Evolutionary conservation across 1,284 basidiomycete genomes (phyloP).

Genomic region (Porodaedalea pini): DNA sequence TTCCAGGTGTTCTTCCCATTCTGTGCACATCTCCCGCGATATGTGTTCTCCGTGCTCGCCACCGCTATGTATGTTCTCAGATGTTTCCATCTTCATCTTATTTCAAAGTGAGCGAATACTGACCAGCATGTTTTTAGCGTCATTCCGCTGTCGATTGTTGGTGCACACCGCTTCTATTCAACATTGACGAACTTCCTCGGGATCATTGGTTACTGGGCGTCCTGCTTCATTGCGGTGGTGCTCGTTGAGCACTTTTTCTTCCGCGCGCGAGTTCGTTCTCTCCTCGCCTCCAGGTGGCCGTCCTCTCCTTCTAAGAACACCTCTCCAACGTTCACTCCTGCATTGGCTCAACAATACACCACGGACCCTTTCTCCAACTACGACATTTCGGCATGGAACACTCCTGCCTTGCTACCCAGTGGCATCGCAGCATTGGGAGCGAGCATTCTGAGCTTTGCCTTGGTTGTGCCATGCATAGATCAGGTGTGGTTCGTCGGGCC

Average conservation of each 20-base stretch:
- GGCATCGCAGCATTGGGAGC: conserved; percentile 60
- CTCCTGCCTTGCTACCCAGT: conserved; percentile 51
- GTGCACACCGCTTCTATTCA: conserved; percentile 62
- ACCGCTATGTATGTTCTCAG: conserved; percentile 71
- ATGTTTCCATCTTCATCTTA: background rate
- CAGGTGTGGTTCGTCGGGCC: conserved; percentile 75
- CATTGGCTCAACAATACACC: background rate
- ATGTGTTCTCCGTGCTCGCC: conserved; percentile 79
- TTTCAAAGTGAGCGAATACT: background rate
- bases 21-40: conserved; percentile 71
- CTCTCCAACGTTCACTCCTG: background rate
- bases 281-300: conserved; percentile 2
- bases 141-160: conserved; percentile 63
- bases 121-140: conserved; percentile 25
- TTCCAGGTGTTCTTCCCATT: conserved; percentile 76
- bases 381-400: conserved; percentile 53
- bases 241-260: conserved; percentile 64
- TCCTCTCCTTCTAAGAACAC: background rate
- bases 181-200: conserved; percentile 67
- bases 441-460: conserved; percentile 45
- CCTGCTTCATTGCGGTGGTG: conserved; percentile 56
- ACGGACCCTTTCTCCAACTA: conserved; percentile 47
- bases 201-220: conserved; percentile 72
- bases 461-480: conserved; percentile 66
- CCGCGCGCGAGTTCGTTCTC: conserved; percentile 32